Evolutionary conservation across 768 basidiomycete genomes (phyloP).

Genomic region (Roridomyces roridus): DNA sequence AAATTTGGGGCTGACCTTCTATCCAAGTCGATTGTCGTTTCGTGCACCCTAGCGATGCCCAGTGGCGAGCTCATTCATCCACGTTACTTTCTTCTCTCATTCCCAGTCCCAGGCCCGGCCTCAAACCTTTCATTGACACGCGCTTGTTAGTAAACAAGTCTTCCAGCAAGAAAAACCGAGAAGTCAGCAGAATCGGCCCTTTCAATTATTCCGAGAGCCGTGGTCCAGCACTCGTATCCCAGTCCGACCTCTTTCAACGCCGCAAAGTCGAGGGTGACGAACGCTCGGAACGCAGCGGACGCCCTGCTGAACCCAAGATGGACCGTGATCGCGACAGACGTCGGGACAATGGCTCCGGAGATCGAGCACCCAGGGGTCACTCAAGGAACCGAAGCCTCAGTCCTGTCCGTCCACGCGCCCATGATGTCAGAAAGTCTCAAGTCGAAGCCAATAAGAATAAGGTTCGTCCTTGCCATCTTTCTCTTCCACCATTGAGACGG

Average conservation of each 20-base stretch:
- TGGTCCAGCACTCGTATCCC: slow-evolving; percentile 46
- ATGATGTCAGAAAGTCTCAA: slow-evolving; percentile 15
- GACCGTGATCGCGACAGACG: slow-evolving; percentile 18
- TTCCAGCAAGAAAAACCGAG: slow-evolving; percentile 20
- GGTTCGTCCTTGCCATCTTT: slow-evolving; percentile 1
- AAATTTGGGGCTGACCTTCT: too few relatives aligned
- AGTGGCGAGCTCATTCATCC: slow-evolving; percentile 41
- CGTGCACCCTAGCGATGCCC: slow-evolving; percentile 55
- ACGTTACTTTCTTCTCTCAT: background rate
- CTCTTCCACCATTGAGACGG: background rate
- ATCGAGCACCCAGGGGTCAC: slow-evolving; percentile 7
- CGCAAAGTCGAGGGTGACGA: slow-evolving; percentile 35
- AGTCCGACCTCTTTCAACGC: slow-evolving; percentile 49
- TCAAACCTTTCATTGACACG: slow-evolving; percentile 24
- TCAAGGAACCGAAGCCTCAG: slow-evolving; percentile 17
- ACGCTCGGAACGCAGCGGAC: slow-evolving; percentile 6
- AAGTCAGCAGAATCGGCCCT: slow-evolving; percentile 12
- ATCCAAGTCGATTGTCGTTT: slow-evolving; percentile 46
- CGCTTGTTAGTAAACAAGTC: slow-evolving; percentile 13
- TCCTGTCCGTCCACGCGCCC: slow-evolving; percentile 10
- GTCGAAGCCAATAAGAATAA: slow-evolving; percentile 9
- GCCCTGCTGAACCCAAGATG: background rate
- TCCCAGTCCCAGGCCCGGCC: slow-evolving; percentile 23
- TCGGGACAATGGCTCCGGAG: background rate
- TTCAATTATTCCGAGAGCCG: slow-evolving; percentile 22